These are phyloP conservation scores for Raffaelea deltoideospora DNA, from an alignment of 2,329 filamentous ascomycete species.

Conservation along the genomic window DNA sequence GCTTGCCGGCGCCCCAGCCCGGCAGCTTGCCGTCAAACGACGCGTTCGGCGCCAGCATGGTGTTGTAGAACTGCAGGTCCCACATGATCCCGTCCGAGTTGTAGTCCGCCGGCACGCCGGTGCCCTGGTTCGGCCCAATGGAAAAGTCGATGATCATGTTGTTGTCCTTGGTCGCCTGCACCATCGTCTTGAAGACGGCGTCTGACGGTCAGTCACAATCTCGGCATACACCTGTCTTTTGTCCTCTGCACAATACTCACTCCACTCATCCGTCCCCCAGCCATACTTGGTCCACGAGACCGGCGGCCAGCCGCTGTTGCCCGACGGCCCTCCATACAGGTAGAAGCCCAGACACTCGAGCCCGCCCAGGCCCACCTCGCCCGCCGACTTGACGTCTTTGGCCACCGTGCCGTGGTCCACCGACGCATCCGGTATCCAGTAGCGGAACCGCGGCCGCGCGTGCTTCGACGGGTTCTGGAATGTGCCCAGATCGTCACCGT, in stretches of 20 bases:
- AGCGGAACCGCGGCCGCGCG: constrained; percentile 4
- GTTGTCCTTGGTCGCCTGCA: constrained; percentile 17
- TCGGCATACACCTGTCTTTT: not conserved
- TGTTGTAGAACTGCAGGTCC: constrained; percentile 17
- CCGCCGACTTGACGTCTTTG: constrained; percentile 16
- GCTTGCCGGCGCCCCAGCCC: constrained; percentile 17
- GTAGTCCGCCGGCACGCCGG: constrained; percentile 24
- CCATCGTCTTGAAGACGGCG: constrained; percentile 7
- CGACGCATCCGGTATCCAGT: constrained; percentile 4
- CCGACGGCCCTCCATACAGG: constrained; percentile 15
- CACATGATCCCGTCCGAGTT: constrained; percentile 18
- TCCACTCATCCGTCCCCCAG: constrained; percentile 3
- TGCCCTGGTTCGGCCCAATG: constrained; percentile 29
- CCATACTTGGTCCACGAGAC: constrained; percentile 20
- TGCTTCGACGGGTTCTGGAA: constrained; percentile 4
- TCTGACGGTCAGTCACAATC: too few relatives aligned
- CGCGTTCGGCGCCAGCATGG: constrained; percentile 14
- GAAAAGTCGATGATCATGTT: constrained; percentile 27
- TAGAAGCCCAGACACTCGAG: constrained; percentile 23
- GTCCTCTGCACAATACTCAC: constrained; percentile 1
- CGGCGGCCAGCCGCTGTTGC: constrained; percentile 6
- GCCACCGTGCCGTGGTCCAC: constrained; percentile 10
- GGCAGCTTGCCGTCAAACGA: constrained; percentile 17
- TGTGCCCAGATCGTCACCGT: too few relatives aligned
- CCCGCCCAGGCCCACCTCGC: constrained; percentile 19